Evolutionary conservation across 2,329 filamentous ascomycete genomes (phyloP).

Genomic region (Fusarium multiceps): DNA sequence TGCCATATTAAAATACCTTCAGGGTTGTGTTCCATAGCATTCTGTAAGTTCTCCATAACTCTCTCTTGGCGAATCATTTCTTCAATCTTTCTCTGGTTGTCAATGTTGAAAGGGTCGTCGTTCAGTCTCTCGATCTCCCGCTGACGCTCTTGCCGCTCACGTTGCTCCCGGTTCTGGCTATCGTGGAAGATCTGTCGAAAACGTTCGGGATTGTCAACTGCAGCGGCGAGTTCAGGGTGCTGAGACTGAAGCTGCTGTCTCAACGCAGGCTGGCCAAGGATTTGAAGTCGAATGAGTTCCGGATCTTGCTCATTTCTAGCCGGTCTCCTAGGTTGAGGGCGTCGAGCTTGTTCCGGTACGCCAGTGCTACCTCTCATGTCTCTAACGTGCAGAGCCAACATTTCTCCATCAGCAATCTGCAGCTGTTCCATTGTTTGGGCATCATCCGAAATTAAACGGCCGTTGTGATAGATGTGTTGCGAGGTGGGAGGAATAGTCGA

Average conservation of each 20-base stretch:
- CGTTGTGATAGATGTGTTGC: constrained; percentile 92
- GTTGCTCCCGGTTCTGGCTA: constrained; percentile 75
- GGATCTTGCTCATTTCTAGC: constrained; percentile 67
- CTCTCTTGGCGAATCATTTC: constrained; percentile 96
- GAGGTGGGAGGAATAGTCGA: constrained; percentile 75
- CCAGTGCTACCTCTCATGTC: constrained; percentile 64
- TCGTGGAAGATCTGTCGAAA: constrained; percentile 80
- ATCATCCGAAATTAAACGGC: constrained; percentile 80
- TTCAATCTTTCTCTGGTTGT: constrained; percentile 91
- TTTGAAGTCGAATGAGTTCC: constrained; percentile 83
- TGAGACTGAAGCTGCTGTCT: constrained; percentile 76
- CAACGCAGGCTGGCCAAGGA: constrained; percentile 81
- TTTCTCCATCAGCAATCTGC: constrained; percentile 86
- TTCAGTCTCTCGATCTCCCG: constrained; percentile 87
- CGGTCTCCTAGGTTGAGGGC: constrained; percentile 48
- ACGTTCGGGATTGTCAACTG: constrained; percentile 77
- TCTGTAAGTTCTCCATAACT: constrained; percentile 95
- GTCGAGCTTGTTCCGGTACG: constrained; percentile 53
- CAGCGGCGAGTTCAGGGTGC: constrained; percentile 80
- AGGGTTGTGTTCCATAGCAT: constrained; percentile 96
- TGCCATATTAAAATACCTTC: constrained; percentile 75
- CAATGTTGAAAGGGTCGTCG: constrained; percentile 92
- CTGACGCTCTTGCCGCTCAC: constrained; percentile 80
- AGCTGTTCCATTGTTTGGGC: constrained; percentile 84
- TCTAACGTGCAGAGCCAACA: constrained; percentile 87